Base-by-base conservation (phyloP, 2,329 filamentous ascomycete genomes). In the Immersiporthe knoxdaviesiana region DNA sequence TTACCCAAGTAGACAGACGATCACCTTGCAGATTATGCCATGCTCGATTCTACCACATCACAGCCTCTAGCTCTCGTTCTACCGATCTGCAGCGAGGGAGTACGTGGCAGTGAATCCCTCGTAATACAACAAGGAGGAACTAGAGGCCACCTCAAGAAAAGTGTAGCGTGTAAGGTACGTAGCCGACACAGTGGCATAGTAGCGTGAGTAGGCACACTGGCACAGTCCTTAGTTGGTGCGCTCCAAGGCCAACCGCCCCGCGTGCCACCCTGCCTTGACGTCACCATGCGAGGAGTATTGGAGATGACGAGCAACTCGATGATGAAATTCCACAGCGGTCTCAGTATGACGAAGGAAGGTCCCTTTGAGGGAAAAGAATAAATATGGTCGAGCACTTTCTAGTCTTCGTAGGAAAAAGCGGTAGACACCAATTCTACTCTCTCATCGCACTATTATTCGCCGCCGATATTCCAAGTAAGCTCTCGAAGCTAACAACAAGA, bases 301-400 rank as follows among this genome's bases (percentile, higher is more conserved):
- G 59, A 58, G 10, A 67, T 62, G 65, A 67, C 58, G 65, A 60
- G 27, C 41, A 47, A n/a, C 16, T 56, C 63, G 52, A 66, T 66
- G 64, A 66, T 66, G 65, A 66, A 66, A 52, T 60, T 16, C 39
- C 39, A 30, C 18, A 50, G 27, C 16, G 16, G 58, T 60, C 11
- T 60, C 56, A 37, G 39, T 47, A 60, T 66, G 65, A 60, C 54
- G 65, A 60, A 11, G 54, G 41, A 37, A 47, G 41, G 39, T 11
- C 10, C n/a, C n/a, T n/a, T n/a, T n/a, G 35, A 21, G 21, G 32
- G n/a, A 10, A 3, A 41, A 18, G 2, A 67, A 67, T 67, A 62
- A 39, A 61, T 39, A 61, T 30, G 18, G n/a, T 30, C 39, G 12
- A 18, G 35, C 35, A 27, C 37, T 37, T 35, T 35, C 35, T 21